phyloP scores from a whole-genome alignment of 2,329 filamentous ascomycete species.

The Fusarium fujikuroi region DNA sequence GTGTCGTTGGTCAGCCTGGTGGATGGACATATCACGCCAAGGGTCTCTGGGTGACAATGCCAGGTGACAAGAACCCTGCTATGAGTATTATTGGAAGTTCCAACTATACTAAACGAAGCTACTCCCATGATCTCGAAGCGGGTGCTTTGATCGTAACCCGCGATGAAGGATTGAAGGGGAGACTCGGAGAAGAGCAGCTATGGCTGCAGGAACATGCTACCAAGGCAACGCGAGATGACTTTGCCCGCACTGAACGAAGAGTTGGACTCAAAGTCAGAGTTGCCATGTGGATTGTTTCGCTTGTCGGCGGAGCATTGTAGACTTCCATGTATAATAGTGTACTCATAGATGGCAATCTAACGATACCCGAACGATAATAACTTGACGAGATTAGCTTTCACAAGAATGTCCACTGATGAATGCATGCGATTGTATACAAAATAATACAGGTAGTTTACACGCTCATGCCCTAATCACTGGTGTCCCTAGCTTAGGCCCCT shows the following conservation, averaged over 20 bases:
- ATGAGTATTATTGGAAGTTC: slow-evolving; percentile 89
- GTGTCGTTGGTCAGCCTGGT: slow-evolving; percentile 80
- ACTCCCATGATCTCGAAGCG: slow-evolving; percentile 90
- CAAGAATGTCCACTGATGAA: not conserved
- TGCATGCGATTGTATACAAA: slow-evolving; percentile 41
- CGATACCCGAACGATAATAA: slow-evolving; percentile 14
- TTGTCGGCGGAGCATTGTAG: slow-evolving; percentile 87
- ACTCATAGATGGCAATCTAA: slow-evolving; percentile 12
- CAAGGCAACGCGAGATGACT: slow-evolving; percentile 78
- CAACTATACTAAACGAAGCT: slow-evolving; percentile 95
- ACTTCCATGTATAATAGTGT: slow-evolving; percentile 32
- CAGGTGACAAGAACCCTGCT: slow-evolving; percentile 72
- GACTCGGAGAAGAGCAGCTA: slow-evolving; percentile 81
- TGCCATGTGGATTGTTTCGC: slow-evolving; percentile 92
- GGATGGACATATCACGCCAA: slow-evolving; percentile 99
- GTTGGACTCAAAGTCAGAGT: slow-evolving; percentile 86
- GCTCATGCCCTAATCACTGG: slow-evolving; percentile 49
- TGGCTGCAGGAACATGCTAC: slow-evolving; percentile 82
- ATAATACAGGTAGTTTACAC: slow-evolving; percentile 47
- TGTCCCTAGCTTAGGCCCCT: slow-evolving; percentile 51
- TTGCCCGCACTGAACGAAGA: slow-evolving; percentile 81
- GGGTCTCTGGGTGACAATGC: slow-evolving; percentile 87
- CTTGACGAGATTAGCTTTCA: not conserved
- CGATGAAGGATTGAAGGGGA: slow-evolving; percentile 75
- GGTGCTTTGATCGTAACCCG: slow-evolving; percentile 87